Conservation (phyloP, 371 early-diverging fungal genomes). For the Blakeslea trispora region DNA sequence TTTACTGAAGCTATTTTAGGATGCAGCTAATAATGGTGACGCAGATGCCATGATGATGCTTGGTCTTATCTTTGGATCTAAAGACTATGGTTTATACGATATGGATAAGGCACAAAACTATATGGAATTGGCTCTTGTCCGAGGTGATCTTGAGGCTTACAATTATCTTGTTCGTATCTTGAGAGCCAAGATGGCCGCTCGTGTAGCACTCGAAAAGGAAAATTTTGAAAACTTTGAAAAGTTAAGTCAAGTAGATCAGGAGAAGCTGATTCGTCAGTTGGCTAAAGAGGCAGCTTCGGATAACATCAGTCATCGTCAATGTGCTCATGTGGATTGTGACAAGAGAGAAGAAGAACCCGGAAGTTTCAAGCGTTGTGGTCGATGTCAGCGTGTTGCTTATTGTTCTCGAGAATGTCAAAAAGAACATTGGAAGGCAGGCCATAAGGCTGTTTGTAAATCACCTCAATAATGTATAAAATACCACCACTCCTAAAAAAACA, state of each 20-base stretch:
- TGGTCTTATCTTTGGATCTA: slow-evolving; percentile 62
- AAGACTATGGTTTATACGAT: slow-evolving; percentile 61
- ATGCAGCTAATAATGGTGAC: slow-evolving; percentile 57
- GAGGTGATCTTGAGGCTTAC: slow-evolving; percentile 55
- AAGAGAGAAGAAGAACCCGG: slow-evolving; percentile 55
- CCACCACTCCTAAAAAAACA: neutral
- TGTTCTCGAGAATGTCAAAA: slow-evolving; percentile 66
- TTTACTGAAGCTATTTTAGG: slow-evolving; percentile 17
- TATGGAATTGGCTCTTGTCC: slow-evolving; percentile 61
- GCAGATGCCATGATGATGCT: slow-evolving; percentile 59
- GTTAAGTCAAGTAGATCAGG: slow-evolving; percentile 37
- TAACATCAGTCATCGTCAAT: slow-evolving; percentile 38
- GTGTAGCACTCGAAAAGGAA: slow-evolving; percentile 47
- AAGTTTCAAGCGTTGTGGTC: slow-evolving; percentile 59
- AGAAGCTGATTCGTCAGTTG: slow-evolving; percentile 45
- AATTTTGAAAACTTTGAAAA: slow-evolving; percentile 44
- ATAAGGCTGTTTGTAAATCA: slow-evolving; percentile 51
- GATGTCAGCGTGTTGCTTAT: slow-evolving; percentile 56
- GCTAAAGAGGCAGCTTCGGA: slow-evolving; percentile 46
- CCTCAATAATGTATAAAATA: slow-evolving; percentile 11
- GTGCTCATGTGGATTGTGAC: slow-evolving; percentile 49
- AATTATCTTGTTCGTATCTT: slow-evolving; percentile 54
- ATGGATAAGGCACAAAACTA: slow-evolving; percentile 62
- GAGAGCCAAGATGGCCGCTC: slow-evolving; percentile 55
- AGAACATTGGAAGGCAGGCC: slow-evolving; percentile 64